Evolutionary conservation across 768 basidiomycete species (phyloP).

Genomic region (Mrakia frigida): DNA sequence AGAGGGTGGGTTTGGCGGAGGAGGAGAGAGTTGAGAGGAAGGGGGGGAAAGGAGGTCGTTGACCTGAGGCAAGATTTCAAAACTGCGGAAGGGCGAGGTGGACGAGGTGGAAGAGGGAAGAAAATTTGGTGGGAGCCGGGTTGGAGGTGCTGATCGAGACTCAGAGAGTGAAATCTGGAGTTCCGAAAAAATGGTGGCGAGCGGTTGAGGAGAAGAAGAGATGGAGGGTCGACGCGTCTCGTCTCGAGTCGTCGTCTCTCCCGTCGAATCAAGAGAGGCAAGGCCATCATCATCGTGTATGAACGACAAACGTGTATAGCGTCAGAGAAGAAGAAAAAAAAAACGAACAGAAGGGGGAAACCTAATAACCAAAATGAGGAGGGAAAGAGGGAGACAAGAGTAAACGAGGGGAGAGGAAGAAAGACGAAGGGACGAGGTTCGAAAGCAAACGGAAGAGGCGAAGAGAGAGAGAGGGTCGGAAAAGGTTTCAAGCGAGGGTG

Average conservation of each 20-base stretch:
- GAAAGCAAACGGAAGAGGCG: background rate
- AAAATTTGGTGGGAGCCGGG: too few species aligned
- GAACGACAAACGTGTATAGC: background rate
- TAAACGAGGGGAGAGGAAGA: background rate
- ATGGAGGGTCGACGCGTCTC: background rate
- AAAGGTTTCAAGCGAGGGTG: background rate
- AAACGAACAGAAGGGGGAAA: background rate
- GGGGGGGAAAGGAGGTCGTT: background rate
- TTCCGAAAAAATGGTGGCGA: too few species aligned
- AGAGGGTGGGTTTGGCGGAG: background rate
- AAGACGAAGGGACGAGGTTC: background rate
- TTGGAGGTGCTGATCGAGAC: too few species aligned
- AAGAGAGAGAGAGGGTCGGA: background rate
- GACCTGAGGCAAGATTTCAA: background rate
- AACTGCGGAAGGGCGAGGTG: background rate
- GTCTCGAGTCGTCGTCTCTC: too few species aligned
- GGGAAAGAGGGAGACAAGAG: background rate
- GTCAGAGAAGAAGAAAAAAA: background rate
- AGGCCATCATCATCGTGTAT: background rate
- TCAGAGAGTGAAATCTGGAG: background rate
- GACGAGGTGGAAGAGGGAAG: background rate
- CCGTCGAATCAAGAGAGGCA: background rate
- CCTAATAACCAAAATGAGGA: background rate
- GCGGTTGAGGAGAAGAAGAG: background rate
- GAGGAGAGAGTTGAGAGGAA: background rate